A percentile compares a stretch with the other conserved stretches of the same genome.
phyloP scores from a whole-genome alignment of 23 red algal species.

The Chondrus crispus region DNA sequence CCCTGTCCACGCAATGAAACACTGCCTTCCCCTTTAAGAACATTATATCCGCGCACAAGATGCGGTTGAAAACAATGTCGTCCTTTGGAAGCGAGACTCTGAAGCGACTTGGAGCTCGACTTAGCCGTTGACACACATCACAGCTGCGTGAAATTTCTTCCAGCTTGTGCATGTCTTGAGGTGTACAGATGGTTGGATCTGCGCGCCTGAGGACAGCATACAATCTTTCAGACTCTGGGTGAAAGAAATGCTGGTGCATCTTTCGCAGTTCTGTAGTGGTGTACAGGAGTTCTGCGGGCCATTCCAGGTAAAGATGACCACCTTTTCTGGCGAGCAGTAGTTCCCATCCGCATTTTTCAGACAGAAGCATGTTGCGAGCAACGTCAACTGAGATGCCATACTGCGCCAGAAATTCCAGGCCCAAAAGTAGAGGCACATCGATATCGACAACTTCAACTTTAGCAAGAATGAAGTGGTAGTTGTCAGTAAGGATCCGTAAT shows the following conservation, averaged over 20 bases:
- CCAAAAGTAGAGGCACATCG: constrained; percentile 2
- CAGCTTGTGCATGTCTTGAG: not conserved
- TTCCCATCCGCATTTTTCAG: not conserved
- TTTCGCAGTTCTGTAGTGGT: not conserved
- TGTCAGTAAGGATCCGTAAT: not conserved
- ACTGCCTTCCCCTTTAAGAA: not conserved
- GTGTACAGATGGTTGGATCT: not conserved
- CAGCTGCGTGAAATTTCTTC: not conserved
- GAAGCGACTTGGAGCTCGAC: constrained; percentile 15
- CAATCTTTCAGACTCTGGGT: not conserved
- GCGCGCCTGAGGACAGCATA: not conserved
- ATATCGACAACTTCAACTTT: not conserved
- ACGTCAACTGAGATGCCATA: not conserved
- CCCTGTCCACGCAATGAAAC: not conserved
- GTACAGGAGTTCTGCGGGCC: not conserved
- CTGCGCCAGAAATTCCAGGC: not conserved
- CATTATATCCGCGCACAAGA: not conserved
- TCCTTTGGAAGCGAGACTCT: not conserved
- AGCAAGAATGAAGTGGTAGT: not conserved
- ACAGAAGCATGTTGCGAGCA: not conserved
- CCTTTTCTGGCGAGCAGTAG: not conserved
- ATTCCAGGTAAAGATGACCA: not conserved
- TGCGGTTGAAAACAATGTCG: constrained; percentile 6
- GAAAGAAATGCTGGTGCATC: constrained; percentile 3
- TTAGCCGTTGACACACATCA: constrained; percentile 25